phyloP scores from a whole-genome alignment of 306 rosid species.

The Cicer bijugum region DNA sequence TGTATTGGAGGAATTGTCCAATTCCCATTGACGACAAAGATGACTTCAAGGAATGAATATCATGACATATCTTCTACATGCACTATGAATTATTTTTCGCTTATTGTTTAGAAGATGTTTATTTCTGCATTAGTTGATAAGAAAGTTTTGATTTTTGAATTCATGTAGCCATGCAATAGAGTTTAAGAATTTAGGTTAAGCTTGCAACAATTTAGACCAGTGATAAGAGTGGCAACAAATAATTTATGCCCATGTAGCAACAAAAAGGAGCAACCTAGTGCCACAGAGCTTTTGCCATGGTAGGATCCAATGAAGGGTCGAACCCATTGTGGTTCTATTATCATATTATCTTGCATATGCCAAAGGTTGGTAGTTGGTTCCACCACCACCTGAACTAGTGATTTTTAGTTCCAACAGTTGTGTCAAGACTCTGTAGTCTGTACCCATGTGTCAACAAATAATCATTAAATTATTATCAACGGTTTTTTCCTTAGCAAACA shows the following conservation, averaged over 20 bases:
- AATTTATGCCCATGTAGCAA: background rate
- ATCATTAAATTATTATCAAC: background rate
- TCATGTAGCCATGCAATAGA: conserved; percentile 1
- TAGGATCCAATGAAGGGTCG: background rate
- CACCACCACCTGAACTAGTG: background rate
- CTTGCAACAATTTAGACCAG: conserved; percentile 14
- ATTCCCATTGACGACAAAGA: conserved; percentile 84
- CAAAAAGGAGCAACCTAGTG: background rate
- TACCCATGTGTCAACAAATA: conserved; percentile 6
- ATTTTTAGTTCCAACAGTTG: background rate
- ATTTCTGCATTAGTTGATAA: conserved; percentile 22
- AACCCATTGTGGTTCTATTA: background rate
- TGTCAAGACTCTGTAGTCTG: background rate
- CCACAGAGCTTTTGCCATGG: background rate
- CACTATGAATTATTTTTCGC: background rate
- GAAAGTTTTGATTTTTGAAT: conserved; percentile 30
- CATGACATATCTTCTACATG: conserved; percentile 17
- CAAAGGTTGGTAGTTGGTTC: no score
- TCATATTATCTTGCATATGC: background rate
- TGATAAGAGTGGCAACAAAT: conserved; percentile 10
- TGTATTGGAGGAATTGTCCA: conserved; percentile 83
- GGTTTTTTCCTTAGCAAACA: background rate
- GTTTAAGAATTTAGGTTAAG: conserved; percentile 33
- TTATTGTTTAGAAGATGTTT: background rate
- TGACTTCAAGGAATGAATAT: conserved; percentile 77